phyloP scores from a whole-genome alignment of 495 filamentous ascomycete species.

The Melanomma pulvis-pyrius region DNA sequence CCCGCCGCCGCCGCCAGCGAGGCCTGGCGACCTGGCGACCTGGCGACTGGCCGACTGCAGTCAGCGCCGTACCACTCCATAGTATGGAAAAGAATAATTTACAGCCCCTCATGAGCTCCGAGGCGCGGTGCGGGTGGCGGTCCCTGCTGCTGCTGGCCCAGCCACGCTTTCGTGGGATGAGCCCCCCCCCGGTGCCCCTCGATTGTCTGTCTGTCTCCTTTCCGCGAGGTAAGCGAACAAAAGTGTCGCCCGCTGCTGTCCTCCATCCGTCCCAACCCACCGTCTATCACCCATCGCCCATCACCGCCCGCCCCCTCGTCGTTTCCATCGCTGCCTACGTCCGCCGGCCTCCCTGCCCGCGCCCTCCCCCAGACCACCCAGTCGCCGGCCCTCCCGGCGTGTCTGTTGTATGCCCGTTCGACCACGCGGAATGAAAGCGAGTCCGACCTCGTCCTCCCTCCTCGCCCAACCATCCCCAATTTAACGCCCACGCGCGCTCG shows the following conservation, averaged over 20 bases:
- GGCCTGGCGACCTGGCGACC: no score
- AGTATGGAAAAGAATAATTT: background rate
- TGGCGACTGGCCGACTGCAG: no score
- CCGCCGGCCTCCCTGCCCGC: conserved; percentile 4
- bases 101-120: background rate
- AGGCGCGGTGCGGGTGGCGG: background rate
- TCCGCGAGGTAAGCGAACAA: background rate
- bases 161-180: background rate
- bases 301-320: conserved; percentile 2
- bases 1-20: no score
- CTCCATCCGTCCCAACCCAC: conserved; percentile 9
- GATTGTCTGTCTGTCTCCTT: background rate
- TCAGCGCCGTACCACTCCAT: no score
- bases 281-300: background rate
- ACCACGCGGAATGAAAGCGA: conserved; percentile 38
- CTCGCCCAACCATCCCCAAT: conserved; percentile 24
- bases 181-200: background rate
- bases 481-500: conserved; percentile 37
- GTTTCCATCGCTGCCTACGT: background rate
- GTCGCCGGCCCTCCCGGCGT: conserved; percentile 28
- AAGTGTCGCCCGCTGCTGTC: background rate
- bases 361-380: background rate
- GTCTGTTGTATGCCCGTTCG: conserved; percentile 22
- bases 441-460: conserved; percentile 7
- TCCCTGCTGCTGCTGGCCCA: background rate